Conservation (phyloP, 2,329 filamentous ascomycete genomes). For the Ascomycota sp. region DNA sequence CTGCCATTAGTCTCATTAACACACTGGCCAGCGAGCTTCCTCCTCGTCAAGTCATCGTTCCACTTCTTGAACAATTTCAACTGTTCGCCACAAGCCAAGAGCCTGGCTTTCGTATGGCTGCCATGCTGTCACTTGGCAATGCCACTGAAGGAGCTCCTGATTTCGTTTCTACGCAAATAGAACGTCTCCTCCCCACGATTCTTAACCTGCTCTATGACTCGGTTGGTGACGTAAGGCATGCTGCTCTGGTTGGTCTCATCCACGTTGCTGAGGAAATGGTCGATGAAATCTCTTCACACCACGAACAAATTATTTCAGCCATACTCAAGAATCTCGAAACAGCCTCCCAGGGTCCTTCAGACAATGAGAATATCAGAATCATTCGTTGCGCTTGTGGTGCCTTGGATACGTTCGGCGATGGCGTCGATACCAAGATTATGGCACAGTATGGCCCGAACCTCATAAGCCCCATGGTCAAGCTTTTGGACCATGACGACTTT, state of each 20-base stretch:
- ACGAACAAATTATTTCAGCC: conserved; percentile 64
- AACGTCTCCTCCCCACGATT: conserved; percentile 67
- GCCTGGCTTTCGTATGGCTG: conserved; percentile 67
- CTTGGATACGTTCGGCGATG: conserved; percentile 77
- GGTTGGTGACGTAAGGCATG: conserved; percentile 69
- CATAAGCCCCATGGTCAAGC: conserved; percentile 63
- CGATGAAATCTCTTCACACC: conserved; percentile 72
- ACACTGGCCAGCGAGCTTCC: conserved; percentile 75
- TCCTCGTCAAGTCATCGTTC: conserved; percentile 83
- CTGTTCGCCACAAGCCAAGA: conserved; percentile 57
- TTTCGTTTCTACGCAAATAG: conserved; percentile 85
- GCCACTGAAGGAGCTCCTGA: conserved; percentile 93
- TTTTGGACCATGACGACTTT: conserved; percentile 68
- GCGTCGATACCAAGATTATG: conserved; percentile 60
- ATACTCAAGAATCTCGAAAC: conserved; percentile 78
- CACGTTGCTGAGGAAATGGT: conserved; percentile 83
- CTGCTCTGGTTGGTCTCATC: conserved; percentile 71
- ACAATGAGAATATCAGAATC: conserved; percentile 64
- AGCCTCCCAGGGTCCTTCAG: conserved; percentile 45
- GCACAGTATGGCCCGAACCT: conserved; percentile 64
- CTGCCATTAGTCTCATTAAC: conserved; percentile 72
- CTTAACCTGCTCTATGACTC: conserved; percentile 66
- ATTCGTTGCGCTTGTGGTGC: conserved; percentile 80
- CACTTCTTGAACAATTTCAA: conserved; percentile 70
- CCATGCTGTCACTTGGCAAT: conserved; percentile 79